Evolutionary conservation across 441 rosid species (phyloP).

Genomic region (Euphorbia schlechtendalii): DNA sequence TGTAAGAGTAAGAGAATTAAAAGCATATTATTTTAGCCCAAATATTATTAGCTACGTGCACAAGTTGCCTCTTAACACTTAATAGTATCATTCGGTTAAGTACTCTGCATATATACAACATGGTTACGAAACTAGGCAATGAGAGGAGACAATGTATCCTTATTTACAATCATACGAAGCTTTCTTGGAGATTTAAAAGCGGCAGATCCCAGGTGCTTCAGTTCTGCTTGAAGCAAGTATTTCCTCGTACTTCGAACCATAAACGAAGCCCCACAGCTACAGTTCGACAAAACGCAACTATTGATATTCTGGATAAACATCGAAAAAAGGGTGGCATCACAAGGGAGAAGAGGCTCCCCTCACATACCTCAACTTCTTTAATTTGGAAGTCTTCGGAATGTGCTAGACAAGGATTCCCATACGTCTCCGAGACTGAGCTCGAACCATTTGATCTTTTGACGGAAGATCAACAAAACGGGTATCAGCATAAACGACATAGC

Average conservation of each 20-base stretch:
- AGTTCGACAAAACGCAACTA: background rate
- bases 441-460: conserved; percentile 67
- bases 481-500: background rate
- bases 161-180: background rate
- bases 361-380: conserved; percentile 75
- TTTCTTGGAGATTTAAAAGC: conserved; percentile 39
- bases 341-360: too few relatives aligned
- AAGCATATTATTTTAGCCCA: background rate
- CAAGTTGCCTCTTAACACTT: too few relatives aligned
- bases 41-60: too few relatives aligned
- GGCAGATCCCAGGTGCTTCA: conserved; percentile 69
- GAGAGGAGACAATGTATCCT: background rate
- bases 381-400: conserved; percentile 73
- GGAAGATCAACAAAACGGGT: conserved; percentile 12
- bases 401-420: conserved; percentile 86
- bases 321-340: too few relatives aligned
- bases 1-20: background rate
- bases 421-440: conserved; percentile 89
- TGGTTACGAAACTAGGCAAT: background rate
- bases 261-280: conserved; percentile 93
- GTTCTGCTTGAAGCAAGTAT: conserved; percentile 58
- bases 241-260: conserved; percentile 80
- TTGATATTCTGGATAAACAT: too few relatives aligned
- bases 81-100: background rate
- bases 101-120: background rate